Conservation (phyloP, 1,284 basidiomycete genomes). For the Trichosporon sp. region DNA sequence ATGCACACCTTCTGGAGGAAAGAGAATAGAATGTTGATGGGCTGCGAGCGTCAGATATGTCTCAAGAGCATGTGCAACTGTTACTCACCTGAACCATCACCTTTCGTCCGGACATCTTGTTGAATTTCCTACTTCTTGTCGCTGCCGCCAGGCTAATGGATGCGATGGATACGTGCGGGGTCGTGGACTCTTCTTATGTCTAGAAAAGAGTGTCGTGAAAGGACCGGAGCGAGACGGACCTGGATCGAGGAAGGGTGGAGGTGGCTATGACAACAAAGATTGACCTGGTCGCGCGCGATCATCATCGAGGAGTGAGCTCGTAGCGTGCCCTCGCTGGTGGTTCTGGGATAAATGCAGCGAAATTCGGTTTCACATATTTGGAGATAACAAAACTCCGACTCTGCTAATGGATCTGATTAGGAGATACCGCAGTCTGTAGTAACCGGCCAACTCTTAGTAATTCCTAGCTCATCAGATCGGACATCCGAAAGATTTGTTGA, state of each 20-base stretch:
- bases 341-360: not conserved
- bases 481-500: not conserved
- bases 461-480: too few relatives aligned
- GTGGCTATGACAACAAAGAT: constrained; percentile 14
- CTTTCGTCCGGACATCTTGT: constrained; percentile 83
- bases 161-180: not conserved
- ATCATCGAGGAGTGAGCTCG: not conserved
- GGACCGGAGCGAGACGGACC: not conserved
- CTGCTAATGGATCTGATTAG: not conserved
- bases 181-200: not conserved
- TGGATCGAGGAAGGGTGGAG: not conserved
- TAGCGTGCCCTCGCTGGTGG: not conserved
- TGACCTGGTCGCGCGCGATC: constrained; percentile 9
- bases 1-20: constrained; percentile 72
- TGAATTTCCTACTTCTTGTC: constrained; percentile 6
- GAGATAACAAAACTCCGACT: not conserved
- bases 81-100: constrained; percentile 92
- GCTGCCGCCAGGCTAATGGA: constrained; percentile 33
- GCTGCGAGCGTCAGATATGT: constrained; percentile 35
- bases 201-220: not conserved
- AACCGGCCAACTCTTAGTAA: not conserved
- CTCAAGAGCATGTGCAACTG: not conserved
- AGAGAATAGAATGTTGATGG: constrained; percentile 98
- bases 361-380: not conserved
- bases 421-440: not conserved